These are phyloP conservation scores for Didymella exigua DNA, from an alignment of 2,329 filamentous ascomycete species.

Conservation along the genomic window DNA sequence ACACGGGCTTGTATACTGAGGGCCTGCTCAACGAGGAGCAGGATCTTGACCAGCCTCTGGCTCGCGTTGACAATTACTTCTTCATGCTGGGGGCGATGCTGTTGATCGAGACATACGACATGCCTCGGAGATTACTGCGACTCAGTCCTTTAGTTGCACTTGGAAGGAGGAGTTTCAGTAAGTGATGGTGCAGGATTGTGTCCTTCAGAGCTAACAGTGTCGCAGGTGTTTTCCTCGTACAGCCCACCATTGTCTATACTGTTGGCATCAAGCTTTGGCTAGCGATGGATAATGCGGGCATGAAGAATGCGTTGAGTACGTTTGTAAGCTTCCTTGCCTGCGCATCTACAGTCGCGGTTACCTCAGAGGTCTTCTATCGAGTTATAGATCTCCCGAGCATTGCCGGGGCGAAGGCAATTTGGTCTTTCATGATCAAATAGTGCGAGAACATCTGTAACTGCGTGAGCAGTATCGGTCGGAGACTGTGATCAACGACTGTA, in stretches of 20 bases:
- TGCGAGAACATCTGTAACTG: no score
- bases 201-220: slow-evolving; percentile 14
- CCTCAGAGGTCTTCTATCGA: slow-evolving; percentile 40
- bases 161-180: slow-evolving; percentile 53
- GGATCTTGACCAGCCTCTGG: slow-evolving; percentile 43
- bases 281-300: slow-evolving; percentile 25
- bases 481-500: no score
- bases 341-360: slow-evolving; percentile 22
- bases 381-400: slow-evolving; percentile 43
- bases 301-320: slow-evolving; percentile 17
- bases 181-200: slow-evolving; percentile 21
- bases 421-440: slow-evolving; percentile 33
- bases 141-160: slow-evolving; percentile 46
- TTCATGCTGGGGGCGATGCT: slow-evolving; percentile 52
- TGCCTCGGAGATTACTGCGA: slow-evolving; percentile 45
- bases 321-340: slow-evolving; percentile 36
- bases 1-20: slow-evolving; percentile 51
- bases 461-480: no score
- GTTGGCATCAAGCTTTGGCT: slow-evolving; percentile 55
- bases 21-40: slow-evolving; percentile 46
- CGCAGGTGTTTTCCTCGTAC: slow-evolving; percentile 51
- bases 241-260: slow-evolving; percentile 51
- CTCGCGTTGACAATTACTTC: slow-evolving; percentile 53
- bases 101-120: slow-evolving; percentile 49
- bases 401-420: slow-evolving; percentile 25